phyloP scores from a whole-genome alignment of 116 monocot genomes.

The Zostera marina region DNA sequence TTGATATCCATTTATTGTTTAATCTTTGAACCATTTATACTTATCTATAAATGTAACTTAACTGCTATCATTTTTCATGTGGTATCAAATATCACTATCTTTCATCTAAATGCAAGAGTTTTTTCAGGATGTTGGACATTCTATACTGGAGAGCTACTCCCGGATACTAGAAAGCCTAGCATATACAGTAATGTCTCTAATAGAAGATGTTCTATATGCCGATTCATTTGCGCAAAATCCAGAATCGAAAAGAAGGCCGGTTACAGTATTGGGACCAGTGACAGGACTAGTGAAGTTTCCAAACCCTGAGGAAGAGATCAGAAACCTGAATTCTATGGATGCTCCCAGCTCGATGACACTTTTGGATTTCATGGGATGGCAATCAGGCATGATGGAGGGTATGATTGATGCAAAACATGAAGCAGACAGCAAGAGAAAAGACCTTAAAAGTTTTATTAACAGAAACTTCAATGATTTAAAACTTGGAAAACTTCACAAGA shows the following conservation, averaged over 20 bases:
- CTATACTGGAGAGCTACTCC: constrained; percentile 81
- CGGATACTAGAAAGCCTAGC: constrained; percentile 64
- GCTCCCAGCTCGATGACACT: constrained; percentile 31
- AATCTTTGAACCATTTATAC: no score
- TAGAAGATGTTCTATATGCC: constrained; percentile 71
- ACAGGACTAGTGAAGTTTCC: constrained; percentile 13
- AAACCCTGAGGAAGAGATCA: constrained; percentile 40
- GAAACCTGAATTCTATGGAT: constrained; percentile 48
- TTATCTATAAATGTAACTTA: neutral
- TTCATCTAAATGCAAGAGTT: neutral
- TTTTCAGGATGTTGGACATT: constrained; percentile 34
- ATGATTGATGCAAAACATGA: constrained; percentile 19
- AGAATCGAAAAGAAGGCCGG: constrained; percentile 6
- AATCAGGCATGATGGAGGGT: constrained; percentile 11
- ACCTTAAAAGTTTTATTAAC: neutral
- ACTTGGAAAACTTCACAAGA: constrained; percentile 21
- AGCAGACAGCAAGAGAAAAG: constrained; percentile 12
- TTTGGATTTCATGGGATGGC: constrained; percentile 60
- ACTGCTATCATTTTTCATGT: neutral
- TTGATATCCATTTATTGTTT: no score
- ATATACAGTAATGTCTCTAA: constrained; percentile 63
- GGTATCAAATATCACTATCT: neutral
- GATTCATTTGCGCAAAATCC: constrained; percentile 29
- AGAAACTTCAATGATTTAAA: constrained; percentile 10
- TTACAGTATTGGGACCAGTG: neutral